A percentile compares a stretch with the other conserved stretches of the same genome.
phyloP scores from a whole-genome alignment of 2,329 filamentous ascomycete genomes.

The Bimuria novae-zelandiae region DNA sequence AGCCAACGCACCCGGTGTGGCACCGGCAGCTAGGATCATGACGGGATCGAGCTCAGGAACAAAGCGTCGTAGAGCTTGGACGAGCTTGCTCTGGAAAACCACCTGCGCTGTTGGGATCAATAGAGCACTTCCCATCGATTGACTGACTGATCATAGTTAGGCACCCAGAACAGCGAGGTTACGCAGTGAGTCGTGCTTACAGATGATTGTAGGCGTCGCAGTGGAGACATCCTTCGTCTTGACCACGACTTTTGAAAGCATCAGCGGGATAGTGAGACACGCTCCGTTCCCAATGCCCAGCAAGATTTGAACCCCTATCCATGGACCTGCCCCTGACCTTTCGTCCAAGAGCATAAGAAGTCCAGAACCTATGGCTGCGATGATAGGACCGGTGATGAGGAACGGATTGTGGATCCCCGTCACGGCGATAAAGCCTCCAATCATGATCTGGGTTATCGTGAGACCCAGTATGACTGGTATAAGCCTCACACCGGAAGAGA shows the following conservation, averaged over 20 bases:
- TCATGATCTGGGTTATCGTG: no score
- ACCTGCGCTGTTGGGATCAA: not conserved
- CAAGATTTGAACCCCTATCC: conserved; percentile 39
- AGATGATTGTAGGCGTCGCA: conserved; percentile 41
- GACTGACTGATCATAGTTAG: not conserved
- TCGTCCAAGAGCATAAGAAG: conserved; percentile 29
- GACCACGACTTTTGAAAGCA: conserved; percentile 37
- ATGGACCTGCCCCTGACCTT: conserved; percentile 17
- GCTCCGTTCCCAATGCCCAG: conserved; percentile 27
- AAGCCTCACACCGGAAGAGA: no score
- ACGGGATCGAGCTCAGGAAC: no score
- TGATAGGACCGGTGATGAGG: conserved; percentile 28
- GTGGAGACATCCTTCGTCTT: conserved; percentile 40
- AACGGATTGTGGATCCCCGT: conserved; percentile 49
- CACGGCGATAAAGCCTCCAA: conserved; percentile 32
- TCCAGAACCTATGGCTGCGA: conserved; percentile 34
- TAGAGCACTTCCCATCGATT: conserved; percentile 8
- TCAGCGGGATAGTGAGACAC: conserved; percentile 19
- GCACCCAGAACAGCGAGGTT: not conserved
- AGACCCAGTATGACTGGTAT: no score
- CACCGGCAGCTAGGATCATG: no score
- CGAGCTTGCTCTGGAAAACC: no score
- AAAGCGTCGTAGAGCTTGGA: no score
- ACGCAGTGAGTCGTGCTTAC: not conserved
- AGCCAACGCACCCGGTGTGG: no score